phyloP scores from a whole-genome alignment of 1,284 basidiomycete species.

The Cryptococcus amylolentus region DNA sequence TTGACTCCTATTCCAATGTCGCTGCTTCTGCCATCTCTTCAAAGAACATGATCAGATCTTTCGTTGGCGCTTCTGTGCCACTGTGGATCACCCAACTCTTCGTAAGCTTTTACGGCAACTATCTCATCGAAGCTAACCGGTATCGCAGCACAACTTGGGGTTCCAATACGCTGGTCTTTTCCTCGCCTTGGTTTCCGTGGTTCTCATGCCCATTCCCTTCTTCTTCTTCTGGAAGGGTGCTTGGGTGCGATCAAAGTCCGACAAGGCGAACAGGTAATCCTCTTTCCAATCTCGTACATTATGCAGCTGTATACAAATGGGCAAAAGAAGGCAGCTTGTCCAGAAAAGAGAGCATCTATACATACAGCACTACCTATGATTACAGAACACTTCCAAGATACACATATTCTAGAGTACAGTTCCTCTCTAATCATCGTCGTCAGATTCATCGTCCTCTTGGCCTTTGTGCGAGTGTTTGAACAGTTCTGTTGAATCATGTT shows the following conservation, averaged over 20 bases:
- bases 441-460: no score
- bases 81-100: constrained; percentile 36
- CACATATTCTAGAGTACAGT: no score
- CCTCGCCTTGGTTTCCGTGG: constrained; percentile 30
- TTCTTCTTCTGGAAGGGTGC: constrained; percentile 44
- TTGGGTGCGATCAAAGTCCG: constrained; percentile 4
- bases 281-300: no score
- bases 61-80: constrained; percentile 48
- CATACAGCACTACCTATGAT: no score
- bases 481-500: no score
- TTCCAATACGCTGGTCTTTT: constrained; percentile 40
- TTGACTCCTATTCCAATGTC: constrained; percentile 33
- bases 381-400: no score
- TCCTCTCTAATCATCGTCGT: no score
- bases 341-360: no score
- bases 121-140: background rate
- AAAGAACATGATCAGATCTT: constrained; percentile 53
- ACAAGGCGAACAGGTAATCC: background rate
- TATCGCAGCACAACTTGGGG: constrained; percentile 24
- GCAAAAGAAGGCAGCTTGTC: no score
- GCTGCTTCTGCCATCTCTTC: constrained; percentile 52
- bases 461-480: no score
- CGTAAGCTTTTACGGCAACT: constrained; percentile 11
- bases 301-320: no score
- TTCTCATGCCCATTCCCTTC: constrained; percentile 38